Conservation (phyloP, 257 asterid genomes). For the Striga asiatica region DNA sequence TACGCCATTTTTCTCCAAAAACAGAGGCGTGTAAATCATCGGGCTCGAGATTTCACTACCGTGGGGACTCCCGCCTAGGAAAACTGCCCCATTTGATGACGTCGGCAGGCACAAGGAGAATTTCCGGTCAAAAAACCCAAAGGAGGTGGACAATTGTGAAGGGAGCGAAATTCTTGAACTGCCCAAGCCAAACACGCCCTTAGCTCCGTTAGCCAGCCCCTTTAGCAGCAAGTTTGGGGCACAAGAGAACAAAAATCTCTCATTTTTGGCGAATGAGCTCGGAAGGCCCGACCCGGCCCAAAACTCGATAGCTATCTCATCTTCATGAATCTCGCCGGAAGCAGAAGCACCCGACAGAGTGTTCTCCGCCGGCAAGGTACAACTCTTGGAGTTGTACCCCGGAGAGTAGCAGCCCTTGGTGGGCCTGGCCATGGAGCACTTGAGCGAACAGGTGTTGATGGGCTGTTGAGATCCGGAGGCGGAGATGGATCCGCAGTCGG, state of each 20-base stretch:
- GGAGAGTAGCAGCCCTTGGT: slow-evolving; percentile 17
- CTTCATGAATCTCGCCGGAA: slow-evolving; percentile 40
- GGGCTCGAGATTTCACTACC: slow-evolving; percentile 29
- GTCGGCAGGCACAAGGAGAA: slow-evolving; percentile 44
- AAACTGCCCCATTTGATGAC: slow-evolving; percentile 35
- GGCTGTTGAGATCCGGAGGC: slow-evolving; percentile 19
- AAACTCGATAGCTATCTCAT: slow-evolving; percentile 27
- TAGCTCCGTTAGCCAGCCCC: slow-evolving; percentile 44
- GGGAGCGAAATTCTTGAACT: slow-evolving; percentile 57
- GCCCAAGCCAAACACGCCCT: slow-evolving; percentile 64
- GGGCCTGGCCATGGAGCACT: slow-evolving; percentile 56
- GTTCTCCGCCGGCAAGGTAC: slow-evolving; percentile 40
- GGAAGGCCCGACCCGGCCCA: slow-evolving; percentile 29
- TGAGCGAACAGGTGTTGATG: slow-evolving; percentile 35
- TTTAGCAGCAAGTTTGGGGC: slow-evolving; percentile 35
- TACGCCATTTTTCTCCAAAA: slow-evolving; percentile 15
- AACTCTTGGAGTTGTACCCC: slow-evolving; percentile 25
- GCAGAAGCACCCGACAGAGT: slow-evolving; percentile 33
- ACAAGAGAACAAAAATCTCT: slow-evolving; percentile 46
- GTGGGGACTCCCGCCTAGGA: slow-evolving; percentile 50
- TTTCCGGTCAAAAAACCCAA: slow-evolving; percentile 54
- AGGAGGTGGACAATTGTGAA: slow-evolving; percentile 39
- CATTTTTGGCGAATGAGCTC: slow-evolving; percentile 33
- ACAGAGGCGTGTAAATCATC: slow-evolving; percentile 51
- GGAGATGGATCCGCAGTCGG: slow-evolving; percentile 20